Base-by-base conservation (phyloP, 2,329 filamentous ascomycete species). In the Aspergillus terreus region DNA sequence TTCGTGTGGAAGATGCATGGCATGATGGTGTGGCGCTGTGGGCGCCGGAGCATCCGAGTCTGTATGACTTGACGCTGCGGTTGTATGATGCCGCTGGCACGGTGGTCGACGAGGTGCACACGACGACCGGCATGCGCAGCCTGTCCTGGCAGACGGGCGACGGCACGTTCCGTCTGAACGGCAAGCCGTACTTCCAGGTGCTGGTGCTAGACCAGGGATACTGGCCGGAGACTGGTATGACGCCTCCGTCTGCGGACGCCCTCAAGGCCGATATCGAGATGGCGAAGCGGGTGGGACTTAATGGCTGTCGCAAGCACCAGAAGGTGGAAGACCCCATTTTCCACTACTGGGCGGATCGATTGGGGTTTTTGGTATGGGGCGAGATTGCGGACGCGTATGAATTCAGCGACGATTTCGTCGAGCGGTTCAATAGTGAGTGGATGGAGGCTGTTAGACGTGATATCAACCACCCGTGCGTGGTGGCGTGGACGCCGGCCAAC, bases 141-240 rank as follows among this genome's bases (percentile, higher is more conserved):
- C 66, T 88, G 0, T 72, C 80, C 53, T 87, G 84, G 84, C 76
- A 72, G 15, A 73, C 67, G 7, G 80, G 79, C 2, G 80, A 85
- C 55, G 76, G 80, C 0, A 79, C 81, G 0, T 82, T 86, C 72
- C 73, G 79, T 6, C 70, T 89, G 19, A 90, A 89, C 53, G 84
- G 83, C 15, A 76, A 86, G 50, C 86, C 86, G 25, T 71, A 82
- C 33, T 89, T 88, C 65, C 76, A 81, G 33, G 84, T 87, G 44
- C 82, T 85, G 3, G 84, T 85, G 0, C 73, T 89, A 0, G 86
- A 90, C 52, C 86, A 89, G 59, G 86, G 86, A 0, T 87, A 78
- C 63, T 88, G 85, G 85, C 85, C 84, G 0, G 83, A 88, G 57
- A 86, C 86, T 0, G 75, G 88, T 1, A 78, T 88, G 59, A 80